Evolutionary conservation across 169 alveolate species (phyloP), one percentile per base, ranked within the genome.

Genomic region (Cryptosporidium tyzzeri): DNA sequence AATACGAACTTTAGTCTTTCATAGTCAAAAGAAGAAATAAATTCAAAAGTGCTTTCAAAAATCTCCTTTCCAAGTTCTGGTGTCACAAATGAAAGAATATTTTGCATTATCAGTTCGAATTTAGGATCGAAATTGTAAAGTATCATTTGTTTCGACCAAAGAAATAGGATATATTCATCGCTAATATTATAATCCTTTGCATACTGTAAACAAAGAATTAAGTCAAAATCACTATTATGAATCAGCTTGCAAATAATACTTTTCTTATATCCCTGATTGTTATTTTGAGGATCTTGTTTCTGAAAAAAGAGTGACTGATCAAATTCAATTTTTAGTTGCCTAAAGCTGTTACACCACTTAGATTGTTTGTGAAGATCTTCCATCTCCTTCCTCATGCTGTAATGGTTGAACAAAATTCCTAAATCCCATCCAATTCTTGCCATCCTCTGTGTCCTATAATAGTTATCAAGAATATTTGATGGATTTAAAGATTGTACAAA

Each of bases 391-490:
- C 89, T 80, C 89, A 80, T 80, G 33, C 89, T 80, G 23, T 80
- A 80, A 37, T 80, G 89, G 51, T 80, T 80, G 35, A 31, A 80
- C 37, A 80, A 62, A 45, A 80, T 80, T 8, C 89, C 89, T 31
- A 80, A 80, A 41, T 80, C 89, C 89, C 89, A 80, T n/a, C 89
- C 89, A 33, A 80, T 80, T 62, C 89, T 80, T 41, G 89, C 89
- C 89, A 80, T 80, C 23, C 89, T 33, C 39, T 80, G 89, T 12
- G 89, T 80, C n/a, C 89, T 80, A 39, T 62, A 62, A 65, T 80
- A 80, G 31, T 80, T 80, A 65, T 80, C 89, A 9, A 80, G 80
- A 16, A 80, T 80, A 41, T 80, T 80, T 80, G 80, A 80, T 44
- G 89, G 89, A 16, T 45, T 80, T 62, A 80, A 18, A 4, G 89